Percentiles rank a stretch among this genome's conserved stretches.
phyloP scores from a whole-genome alignment of 768 basidiomycete species.

The Termitomyces sp. region DNA sequence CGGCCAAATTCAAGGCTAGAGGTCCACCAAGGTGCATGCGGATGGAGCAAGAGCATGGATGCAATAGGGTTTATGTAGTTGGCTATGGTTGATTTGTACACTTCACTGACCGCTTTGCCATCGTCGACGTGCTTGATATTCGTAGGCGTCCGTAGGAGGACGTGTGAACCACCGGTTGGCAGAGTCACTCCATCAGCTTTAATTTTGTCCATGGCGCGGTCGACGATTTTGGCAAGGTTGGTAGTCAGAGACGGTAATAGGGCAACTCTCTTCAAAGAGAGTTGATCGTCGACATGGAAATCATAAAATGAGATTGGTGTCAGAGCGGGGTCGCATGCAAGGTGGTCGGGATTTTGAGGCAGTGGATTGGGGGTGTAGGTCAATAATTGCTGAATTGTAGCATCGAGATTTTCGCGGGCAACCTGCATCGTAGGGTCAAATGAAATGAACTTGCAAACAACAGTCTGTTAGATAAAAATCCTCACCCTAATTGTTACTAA shows the following conservation, averaged over 20 bases:
- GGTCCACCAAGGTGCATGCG: constrained; percentile 5
- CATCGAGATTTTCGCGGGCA: constrained; percentile 5
- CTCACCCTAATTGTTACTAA: neutral
- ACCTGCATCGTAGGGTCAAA: constrained; percentile 2
- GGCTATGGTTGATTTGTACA: neutral
- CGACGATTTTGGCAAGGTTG: constrained; percentile 1
- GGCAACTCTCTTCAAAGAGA: constrained; percentile 2
- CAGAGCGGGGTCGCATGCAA: neutral
- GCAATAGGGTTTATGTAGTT: neutral
- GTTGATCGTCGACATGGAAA: constrained; percentile 5
- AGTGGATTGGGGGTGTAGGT: neutral
- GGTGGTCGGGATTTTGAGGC: neutral
- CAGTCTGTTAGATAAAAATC: neutral
- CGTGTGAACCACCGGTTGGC: neutral
- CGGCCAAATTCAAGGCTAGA: neutral
- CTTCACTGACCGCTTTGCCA: constrained; percentile 1
- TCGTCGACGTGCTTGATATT: constrained; percentile 4
- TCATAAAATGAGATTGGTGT: constrained; percentile 6
- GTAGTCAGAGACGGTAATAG: neutral
- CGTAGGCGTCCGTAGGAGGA: neutral
- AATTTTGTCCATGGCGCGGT: neutral
- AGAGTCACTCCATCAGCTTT: neutral
- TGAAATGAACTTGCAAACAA: neutral
- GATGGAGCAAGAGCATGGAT: constrained; percentile 8
- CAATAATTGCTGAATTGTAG: constrained; percentile 1